phyloP scores from a whole-genome alignment of 2,329 filamentous ascomycete species.

The Claviceps citrina region DNA sequence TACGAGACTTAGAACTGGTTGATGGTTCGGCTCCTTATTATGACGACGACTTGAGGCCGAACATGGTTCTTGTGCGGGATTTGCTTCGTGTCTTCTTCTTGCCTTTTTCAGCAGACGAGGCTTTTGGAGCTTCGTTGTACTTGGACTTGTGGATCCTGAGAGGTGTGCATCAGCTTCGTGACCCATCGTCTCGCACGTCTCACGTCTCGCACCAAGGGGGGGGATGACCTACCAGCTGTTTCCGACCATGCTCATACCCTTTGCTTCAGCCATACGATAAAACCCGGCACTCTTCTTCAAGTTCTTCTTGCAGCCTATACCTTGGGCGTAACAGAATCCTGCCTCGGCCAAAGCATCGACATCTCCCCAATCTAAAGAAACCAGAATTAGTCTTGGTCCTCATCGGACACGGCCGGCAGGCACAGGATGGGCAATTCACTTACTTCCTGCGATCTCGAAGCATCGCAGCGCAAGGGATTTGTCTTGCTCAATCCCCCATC shows the following conservation, averaged over 20 bases:
- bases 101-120: conserved; percentile 29
- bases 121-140: conserved; percentile 53
- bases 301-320: conserved; percentile 88
- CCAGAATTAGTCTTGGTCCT: not conserved
- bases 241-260: conserved; percentile 93
- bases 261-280: conserved; percentile 78
- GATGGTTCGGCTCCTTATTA: not conserved
- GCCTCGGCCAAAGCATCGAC: conserved; percentile 86
- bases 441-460: conserved; percentile 86
- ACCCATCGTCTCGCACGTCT: not conserved
- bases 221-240: conserved; percentile 84
- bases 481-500: conserved; percentile 92
- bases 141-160: conserved; percentile 90
- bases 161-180: not conserved
- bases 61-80: conserved; percentile 59
- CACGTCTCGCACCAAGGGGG: no score
- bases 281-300: conserved; percentile 84
- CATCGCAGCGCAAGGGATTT: conserved; percentile 75
- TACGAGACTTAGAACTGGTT: conserved; percentile 4
- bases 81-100: conserved; percentile 59
- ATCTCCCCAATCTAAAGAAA: conserved; percentile 66
- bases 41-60: conserved; percentile 31
- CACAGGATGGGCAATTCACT: conserved; percentile 20
- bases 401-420: no score
- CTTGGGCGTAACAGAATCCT: conserved; percentile 90